Conservation (phyloP, 2,329 filamentous ascomycete species). For the Immersiporthe knoxdaviesiana region DNA sequence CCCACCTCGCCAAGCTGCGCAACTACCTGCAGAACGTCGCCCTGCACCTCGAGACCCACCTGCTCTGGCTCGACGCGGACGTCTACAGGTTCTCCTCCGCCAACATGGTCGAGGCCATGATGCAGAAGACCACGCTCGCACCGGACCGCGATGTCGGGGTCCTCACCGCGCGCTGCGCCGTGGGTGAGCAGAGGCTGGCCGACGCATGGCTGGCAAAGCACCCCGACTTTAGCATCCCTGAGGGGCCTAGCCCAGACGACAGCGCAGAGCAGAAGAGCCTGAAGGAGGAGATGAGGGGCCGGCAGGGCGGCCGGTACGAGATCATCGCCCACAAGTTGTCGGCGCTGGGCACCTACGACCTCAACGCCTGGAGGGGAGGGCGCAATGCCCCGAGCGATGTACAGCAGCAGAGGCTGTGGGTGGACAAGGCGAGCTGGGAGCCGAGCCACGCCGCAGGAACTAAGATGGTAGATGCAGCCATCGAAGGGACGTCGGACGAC, state of each 20-base stretch:
- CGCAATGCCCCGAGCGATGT: background rate
- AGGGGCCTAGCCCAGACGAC: background rate
- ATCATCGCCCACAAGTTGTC: slow-evolving; percentile 7
- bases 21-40: slow-evolving; percentile 7
- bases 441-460: background rate
- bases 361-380: slow-evolving; percentile 6
- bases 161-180: slow-evolving; percentile 8
- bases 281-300: background rate
- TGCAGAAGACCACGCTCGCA: slow-evolving; percentile 1
- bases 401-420: slow-evolving; percentile 2
- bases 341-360: background rate
- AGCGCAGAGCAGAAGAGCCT: background rate
- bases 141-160: slow-evolving; percentile 3
- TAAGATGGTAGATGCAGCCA: background rate
- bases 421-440: slow-evolving; percentile 13
- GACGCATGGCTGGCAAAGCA: slow-evolving; percentile 2
- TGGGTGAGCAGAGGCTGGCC: background rate
- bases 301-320: slow-evolving; percentile 1
- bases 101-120: slow-evolving; percentile 8
- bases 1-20: slow-evolving; percentile 10
- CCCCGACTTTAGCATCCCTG: background rate
- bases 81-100: slow-evolving; percentile 9
- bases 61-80: slow-evolving; percentile 10
- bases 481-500: slow-evolving; percentile 1
- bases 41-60: slow-evolving; percentile 3